A percentile compares a stretch with the other conserved stretches of the same genome.
Conservation (phyloP, 768 basidiomycete species). For the Tricholoma bakamatsutake region DNA sequence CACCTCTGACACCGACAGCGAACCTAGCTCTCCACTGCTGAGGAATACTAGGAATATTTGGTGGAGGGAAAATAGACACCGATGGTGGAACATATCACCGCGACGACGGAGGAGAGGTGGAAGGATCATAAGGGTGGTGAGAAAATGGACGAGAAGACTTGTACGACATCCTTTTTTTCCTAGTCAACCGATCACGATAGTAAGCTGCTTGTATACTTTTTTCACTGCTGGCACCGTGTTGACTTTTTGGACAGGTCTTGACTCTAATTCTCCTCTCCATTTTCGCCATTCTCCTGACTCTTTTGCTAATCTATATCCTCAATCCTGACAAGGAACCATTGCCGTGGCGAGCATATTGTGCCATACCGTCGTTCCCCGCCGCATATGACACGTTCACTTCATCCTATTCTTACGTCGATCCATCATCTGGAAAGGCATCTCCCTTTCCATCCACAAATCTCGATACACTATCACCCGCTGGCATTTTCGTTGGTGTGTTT, state of each 20-base stretch:
- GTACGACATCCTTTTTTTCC: conserved; percentile 74
- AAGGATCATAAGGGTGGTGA: conserved; percentile 42
- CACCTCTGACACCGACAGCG: conserved; percentile 58
- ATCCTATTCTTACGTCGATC: conserved; percentile 33
- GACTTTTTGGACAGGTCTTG: conserved; percentile 40
- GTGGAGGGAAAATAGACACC: conserved; percentile 40
- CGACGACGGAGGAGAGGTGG: conserved; percentile 49
- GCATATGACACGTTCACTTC: conserved; percentile 29
- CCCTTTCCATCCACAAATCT: conserved; percentile 71
- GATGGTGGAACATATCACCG: conserved; percentile 54
- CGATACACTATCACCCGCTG: conserved; percentile 73
- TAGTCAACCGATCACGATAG: conserved; percentile 75
- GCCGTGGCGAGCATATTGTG: conserved; percentile 93
- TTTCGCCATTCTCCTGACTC: conserved; percentile 79
- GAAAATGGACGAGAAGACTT: conserved; percentile 48
- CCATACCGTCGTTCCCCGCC: conserved; percentile 46
- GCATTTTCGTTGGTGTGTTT: conserved; percentile 86
- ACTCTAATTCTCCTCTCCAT: conserved; percentile 70
- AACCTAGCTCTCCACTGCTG: conserved; percentile 44
- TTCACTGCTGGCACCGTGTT: conserved; percentile 1
- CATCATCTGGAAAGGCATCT: conserved; percentile 24
- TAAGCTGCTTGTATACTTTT: conserved; percentile 31
- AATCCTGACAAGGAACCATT: conserved; percentile 95
- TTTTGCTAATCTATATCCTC: conserved; percentile 85
- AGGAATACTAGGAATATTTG: conserved; percentile 29